Conservation (phyloP, 805 yeast genomes). For the Kodamaea hsintzibuensis region DNA sequence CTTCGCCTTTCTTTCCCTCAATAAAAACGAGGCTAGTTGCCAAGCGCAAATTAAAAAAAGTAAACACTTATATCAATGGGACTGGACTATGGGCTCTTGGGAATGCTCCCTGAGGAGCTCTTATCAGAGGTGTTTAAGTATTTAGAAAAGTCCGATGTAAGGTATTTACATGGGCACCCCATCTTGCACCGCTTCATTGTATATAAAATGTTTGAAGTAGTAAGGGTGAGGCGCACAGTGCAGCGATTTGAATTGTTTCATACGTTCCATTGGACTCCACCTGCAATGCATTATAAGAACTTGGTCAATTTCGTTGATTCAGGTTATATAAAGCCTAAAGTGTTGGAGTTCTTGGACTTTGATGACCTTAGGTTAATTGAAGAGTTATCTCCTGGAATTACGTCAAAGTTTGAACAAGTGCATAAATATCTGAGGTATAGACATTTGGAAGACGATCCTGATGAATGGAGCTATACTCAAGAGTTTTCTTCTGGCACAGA, state of each 20-base stretch:
- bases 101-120: background rate
- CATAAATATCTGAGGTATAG: background rate
- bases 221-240: background rate
- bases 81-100: background rate
- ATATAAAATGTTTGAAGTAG: background rate
- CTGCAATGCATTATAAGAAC: background rate
- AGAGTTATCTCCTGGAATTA: background rate
- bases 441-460: background rate
- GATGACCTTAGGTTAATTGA: background rate
- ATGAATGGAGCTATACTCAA: background rate
- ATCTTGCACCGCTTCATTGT: background rate
- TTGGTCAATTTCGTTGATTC: background rate
- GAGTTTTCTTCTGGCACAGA: background rate
- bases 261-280: background rate
- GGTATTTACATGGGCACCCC: slow-evolving; percentile 3
- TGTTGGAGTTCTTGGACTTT: background rate
- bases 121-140: background rate
- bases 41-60: no score
- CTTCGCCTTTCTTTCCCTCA: no score
- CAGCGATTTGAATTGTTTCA: background rate
- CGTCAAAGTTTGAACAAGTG: background rate
- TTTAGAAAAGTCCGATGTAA: background rate
- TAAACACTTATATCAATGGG: background rate
- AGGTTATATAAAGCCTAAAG: slow-evolving; percentile 1
- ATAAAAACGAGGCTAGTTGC: no score